Percentiles rank a stretch among this genome's conserved stretches.
Evolutionary conservation across 352 stramenopile species (phyloP).

Genomic region (Pythium aphanidermatum): DNA sequence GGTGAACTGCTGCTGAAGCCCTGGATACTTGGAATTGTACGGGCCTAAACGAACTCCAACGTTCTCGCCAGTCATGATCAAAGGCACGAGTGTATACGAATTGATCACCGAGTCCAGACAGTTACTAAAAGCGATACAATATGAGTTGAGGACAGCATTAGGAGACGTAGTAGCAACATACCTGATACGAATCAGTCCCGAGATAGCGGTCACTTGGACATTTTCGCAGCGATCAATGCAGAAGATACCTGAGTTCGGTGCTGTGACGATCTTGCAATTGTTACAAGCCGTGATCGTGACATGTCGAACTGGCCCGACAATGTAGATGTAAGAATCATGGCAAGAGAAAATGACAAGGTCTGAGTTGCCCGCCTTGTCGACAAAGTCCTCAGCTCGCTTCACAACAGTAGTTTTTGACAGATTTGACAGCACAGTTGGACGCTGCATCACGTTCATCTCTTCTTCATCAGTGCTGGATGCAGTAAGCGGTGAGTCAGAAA

Average conservation of each 20-base stretch:
- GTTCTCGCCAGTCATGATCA: constrained; percentile 95
- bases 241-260: constrained; percentile 89
- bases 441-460: constrained; percentile 15
- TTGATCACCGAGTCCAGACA: constrained; percentile 91
- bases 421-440: constrained; percentile 51
- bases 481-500: not conserved
- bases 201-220: constrained; percentile 83
- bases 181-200: constrained; percentile 85
- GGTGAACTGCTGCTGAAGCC: constrained; percentile 73
- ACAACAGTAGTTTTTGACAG: constrained; percentile 74
- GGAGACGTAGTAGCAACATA: too few species aligned
- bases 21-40: constrained; percentile 94
- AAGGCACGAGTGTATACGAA: constrained; percentile 87
- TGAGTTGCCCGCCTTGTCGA: constrained; percentile 29
- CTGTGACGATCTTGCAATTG: constrained; percentile 95
- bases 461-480: constrained; percentile 4
- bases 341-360: constrained; percentile 89
- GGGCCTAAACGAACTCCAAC: constrained; percentile 91
- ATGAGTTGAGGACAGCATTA: too few species aligned
- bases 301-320: constrained; percentile 92
- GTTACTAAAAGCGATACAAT: constrained; percentile 65
- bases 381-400: constrained; percentile 65
- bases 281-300: constrained; percentile 92
- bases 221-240: constrained; percentile 94
- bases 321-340: constrained; percentile 93